A percentile compares a stretch with the other conserved stretches of the same genome.
Evolutionary conservation across 257 asterid genomes (phyloP).

Genomic region (Echites panduratus): DNA sequence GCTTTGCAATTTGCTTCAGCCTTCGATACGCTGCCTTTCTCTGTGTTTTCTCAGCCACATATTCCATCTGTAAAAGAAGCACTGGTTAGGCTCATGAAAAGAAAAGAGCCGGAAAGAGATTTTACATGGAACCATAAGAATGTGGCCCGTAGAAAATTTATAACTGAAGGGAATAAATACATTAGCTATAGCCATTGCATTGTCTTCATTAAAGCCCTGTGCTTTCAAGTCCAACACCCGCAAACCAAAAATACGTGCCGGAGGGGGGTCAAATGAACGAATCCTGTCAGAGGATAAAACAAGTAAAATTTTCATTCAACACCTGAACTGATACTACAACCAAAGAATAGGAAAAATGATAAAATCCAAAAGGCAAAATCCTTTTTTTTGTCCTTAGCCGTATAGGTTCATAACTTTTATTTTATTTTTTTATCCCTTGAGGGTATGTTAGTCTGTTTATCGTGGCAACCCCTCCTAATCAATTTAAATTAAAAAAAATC

Average conservation of each 20-base stretch:
- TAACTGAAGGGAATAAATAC: conserved; percentile 31
- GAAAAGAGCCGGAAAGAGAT: background rate
- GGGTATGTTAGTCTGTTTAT: too few relatives aligned
- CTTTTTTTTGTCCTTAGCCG: too few relatives aligned
- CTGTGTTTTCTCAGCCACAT: conserved; percentile 46
- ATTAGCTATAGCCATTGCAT: conserved; percentile 72
- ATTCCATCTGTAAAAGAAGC: conserved; percentile 54
- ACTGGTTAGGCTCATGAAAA: background rate
- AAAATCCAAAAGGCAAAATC: background rate
- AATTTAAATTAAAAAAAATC: too few relatives aligned
- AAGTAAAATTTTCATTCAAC: background rate
- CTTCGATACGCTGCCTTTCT: conserved; percentile 61
- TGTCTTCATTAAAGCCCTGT: conserved; percentile 57
- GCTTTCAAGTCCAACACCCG: conserved; percentile 83
- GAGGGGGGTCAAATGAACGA: conserved; percentile 66
- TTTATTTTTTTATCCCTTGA: too few relatives aligned
- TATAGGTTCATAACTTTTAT: too few relatives aligned
- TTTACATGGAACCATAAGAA: background rate
- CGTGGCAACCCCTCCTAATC: too few relatives aligned
- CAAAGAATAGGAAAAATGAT: background rate
- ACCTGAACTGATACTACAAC: background rate
- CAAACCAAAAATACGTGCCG: conserved; percentile 75
- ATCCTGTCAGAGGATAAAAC: conserved; percentile 33
- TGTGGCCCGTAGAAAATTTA: background rate
- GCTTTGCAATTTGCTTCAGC: conserved; percentile 59